phyloP scores from a whole-genome alignment of 202 grass and related monocot genomes.

The Dendrocalamus latiflorus region DNA sequence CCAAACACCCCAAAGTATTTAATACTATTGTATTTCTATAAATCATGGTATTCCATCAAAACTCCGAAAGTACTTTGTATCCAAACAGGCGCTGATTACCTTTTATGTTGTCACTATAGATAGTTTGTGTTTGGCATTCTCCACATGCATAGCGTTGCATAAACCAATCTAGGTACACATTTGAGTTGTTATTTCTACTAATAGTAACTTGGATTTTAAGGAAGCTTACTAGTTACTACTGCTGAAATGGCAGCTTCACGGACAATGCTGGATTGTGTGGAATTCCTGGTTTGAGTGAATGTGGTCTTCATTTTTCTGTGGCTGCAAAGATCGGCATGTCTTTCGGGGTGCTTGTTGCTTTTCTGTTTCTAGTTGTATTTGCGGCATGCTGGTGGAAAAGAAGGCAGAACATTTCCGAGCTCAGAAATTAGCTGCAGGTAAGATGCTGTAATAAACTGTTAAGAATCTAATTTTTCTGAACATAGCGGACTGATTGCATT shows the following conservation, averaged over 20 bases:
- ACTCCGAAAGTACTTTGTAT: too few species aligned
- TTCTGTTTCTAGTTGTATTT: slow-evolving; percentile 69
- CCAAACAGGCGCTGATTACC: too few species aligned
- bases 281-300: slow-evolving; percentile 77
- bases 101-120: not conserved
- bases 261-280: slow-evolving; percentile 90
- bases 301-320: slow-evolving; percentile 80
- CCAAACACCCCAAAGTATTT: too few species aligned
- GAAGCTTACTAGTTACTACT: slow-evolving; percentile 14
- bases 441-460: slow-evolving; percentile 6
- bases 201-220: not conserved
- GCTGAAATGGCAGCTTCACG: slow-evolving; percentile 62
- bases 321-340: slow-evolving; percentile 78
- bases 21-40: too few species aligned
- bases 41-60: too few species aligned
- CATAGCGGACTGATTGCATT: not conserved
- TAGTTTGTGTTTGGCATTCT: not conserved
- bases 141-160: not conserved
- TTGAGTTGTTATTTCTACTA: not conserved
- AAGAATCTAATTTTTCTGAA: too few species aligned
- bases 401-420: slow-evolving; percentile 88
- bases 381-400: slow-evolving; percentile 85
- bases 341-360: slow-evolving; percentile 55
- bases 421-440: slow-evolving; percentile 73
- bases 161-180: not conserved